Evolutionary conservation across 352 stramenopile species (phyloP), one percentile per base, ranked within the genome.

Genomic region (Phytophthora quininea): DNA sequence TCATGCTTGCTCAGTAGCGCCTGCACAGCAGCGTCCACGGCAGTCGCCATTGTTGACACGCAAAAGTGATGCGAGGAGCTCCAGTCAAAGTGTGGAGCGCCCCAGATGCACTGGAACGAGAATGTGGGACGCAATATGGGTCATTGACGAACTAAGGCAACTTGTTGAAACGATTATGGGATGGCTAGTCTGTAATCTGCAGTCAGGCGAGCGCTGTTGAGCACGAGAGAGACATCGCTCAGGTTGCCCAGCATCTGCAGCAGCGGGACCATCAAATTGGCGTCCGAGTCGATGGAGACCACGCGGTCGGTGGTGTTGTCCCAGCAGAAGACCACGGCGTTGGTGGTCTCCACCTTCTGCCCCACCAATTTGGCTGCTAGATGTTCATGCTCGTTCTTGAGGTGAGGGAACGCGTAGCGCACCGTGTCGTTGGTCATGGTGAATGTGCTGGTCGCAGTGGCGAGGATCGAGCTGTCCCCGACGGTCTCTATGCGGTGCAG

Each of bases 1-100:
- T 81, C 68, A 59, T 92, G 67, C 38, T 80, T 51, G 32, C 27
- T 51, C 31, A 92, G 64, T 35, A 92, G 70, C 56, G 73, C 56
- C 56, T 80, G 68, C 64, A 88, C 74, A 5, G 58, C 63, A 0
- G 63, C 56, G 58, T 86, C 79, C 40, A 88, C 49, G 12, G 59
- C 30, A 14, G 54, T 54, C 47, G 58, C 30, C 59, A 67, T 29
- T 3, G 4, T 49, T 67, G 38, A 42, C 19, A 8, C 1, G 33
- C n/a, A 58, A 27, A 66, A 43, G 29, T 15, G 42, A 63, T 31
- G 27, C 49, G 19, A 68, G 58, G 66, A 69, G 66, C 66, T 73
- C 66, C 66, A 74, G 42, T 74, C 60, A 53, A 66, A 46, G 19
- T 19, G 43, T 27, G 43, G 15, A 6, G 35, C 6, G 35, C 6